Conservation (phyloP, 306 rosid genomes). For the Alnus glutinosa region DNA sequence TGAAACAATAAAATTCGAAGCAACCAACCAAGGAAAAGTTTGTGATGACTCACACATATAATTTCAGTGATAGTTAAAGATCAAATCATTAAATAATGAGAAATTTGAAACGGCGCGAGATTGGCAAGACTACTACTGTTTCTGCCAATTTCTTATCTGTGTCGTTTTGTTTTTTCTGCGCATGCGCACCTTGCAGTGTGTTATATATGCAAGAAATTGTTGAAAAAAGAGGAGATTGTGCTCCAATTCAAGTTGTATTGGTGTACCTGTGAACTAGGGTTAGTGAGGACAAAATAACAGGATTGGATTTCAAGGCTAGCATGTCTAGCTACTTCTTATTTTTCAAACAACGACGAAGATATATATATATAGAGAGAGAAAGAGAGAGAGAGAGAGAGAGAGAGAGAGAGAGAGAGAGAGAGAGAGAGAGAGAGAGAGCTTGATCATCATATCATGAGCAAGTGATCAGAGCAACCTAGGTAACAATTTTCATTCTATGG, state of each 20-base stretch:
- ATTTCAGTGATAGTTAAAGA: too few relatives aligned
- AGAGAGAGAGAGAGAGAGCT: background rate
- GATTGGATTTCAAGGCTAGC: background rate
- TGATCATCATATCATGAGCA: background rate
- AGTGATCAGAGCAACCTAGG: background rate
- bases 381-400: too few relatives aligned
- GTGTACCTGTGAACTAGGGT: constrained; percentile 29
- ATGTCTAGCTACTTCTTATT: background rate
- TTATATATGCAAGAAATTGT: background rate
- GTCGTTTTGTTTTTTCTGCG: background rate
- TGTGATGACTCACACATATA: background rate
- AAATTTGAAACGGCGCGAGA: background rate
- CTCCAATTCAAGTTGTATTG: constrained; percentile 11
- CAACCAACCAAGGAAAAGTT: background rate
- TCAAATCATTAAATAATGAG: background rate
- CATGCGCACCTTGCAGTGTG: background rate
- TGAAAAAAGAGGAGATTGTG: background rate
- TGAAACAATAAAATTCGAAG: constrained; percentile 18
- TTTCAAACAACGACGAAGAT: too few relatives aligned
- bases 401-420: too few relatives aligned
- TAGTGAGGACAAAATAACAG: constrained; percentile 3
- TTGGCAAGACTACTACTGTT: background rate
- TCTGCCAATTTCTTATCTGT: constrained; percentile 18
- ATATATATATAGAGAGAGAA: too few relatives aligned
- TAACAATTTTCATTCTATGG: too few relatives aligned